phyloP scores from a whole-genome alignment of 164 flowering plant genomes.

The Akebia trifoliata region DNA sequence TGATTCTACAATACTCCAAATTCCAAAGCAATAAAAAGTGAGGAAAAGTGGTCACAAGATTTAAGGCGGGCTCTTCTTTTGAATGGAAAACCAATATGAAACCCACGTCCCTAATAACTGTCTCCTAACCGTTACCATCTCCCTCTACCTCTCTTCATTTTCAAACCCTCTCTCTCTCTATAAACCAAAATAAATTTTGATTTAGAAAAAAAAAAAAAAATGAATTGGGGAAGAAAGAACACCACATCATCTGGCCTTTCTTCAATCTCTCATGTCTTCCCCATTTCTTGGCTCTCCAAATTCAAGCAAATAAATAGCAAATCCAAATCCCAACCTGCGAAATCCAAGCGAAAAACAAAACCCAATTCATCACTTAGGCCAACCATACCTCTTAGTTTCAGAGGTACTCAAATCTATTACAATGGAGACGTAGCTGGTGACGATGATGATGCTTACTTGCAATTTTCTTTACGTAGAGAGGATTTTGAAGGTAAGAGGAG shows the following conservation, averaged over 20 bases:
- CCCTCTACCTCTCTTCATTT: slow-evolving; percentile 3
- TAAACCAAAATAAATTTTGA: background rate
- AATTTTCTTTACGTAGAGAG: slow-evolving; percentile 43
- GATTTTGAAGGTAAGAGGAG: slow-evolving; percentile 20
- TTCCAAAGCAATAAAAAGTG: slow-evolving; percentile 8
- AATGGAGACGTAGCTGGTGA: slow-evolving; percentile 20
- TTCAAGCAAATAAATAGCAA: slow-evolving; percentile 42
- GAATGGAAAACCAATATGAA: slow-evolving; percentile 1
- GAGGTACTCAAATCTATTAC: slow-evolving; percentile 20
- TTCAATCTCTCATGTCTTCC: slow-evolving; percentile 43
- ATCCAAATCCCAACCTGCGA: slow-evolving; percentile 18
- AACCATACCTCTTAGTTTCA: slow-evolving; percentile 11
- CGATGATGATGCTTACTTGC: slow-evolving; percentile 37
- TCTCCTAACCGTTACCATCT: slow-evolving; percentile 12
- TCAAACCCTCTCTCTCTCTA: slow-evolving; percentile 9
- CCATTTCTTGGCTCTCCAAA: slow-evolving; percentile 62
- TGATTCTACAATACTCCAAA: slow-evolving; percentile 4
- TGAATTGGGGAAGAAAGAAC: slow-evolving; percentile 63
- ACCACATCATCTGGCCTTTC: slow-evolving; percentile 26
- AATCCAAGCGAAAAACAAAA: slow-evolving; percentile 21
- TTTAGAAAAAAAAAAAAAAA: slow-evolving; percentile 12
- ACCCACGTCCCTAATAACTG: slow-evolving; percentile 20
- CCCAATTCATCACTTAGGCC: slow-evolving; percentile 11
- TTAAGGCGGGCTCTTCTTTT: slow-evolving; percentile 25
- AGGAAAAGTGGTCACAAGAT: slow-evolving; percentile 18